These are phyloP conservation scores for Samsoniella hepiali DNA, from an alignment of 2,329 filamentous ascomycete species.

Conservation along the genomic window DNA sequence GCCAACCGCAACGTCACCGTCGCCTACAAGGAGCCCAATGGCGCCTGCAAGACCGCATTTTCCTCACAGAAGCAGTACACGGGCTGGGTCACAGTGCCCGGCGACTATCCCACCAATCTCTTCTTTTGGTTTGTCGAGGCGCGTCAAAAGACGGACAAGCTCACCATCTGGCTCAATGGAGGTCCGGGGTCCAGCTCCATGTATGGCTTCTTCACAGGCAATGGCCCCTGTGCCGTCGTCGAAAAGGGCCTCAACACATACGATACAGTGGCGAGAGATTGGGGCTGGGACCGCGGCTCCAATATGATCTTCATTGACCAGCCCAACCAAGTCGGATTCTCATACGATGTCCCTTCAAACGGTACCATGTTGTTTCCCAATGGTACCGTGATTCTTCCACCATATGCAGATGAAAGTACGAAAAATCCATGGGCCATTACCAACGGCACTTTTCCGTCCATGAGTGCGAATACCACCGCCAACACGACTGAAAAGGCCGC, in stretches of 20 bases:
- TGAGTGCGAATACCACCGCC: conserved; percentile 44
- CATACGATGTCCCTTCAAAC: conserved; percentile 62
- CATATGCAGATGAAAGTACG: conserved; percentile 21
- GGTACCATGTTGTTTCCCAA: conserved; percentile 52
- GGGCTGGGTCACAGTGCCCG: conserved; percentile 65
- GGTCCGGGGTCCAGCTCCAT: conserved; percentile 64
- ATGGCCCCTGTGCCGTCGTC: conserved; percentile 52
- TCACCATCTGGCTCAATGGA: conserved; percentile 64
- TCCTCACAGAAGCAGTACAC: conserved; percentile 64
- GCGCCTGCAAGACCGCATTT: conserved; percentile 64
- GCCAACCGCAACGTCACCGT: conserved; percentile 63
- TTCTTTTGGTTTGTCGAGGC: conserved; percentile 52
- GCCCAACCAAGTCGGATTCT: conserved; percentile 68
- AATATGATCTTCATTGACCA: conserved; percentile 60
- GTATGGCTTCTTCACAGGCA: conserved; percentile 60
- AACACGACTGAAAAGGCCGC: conserved; percentile 57
- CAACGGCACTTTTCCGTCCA: conserved; percentile 65
- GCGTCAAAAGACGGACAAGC: conserved; percentile 39
- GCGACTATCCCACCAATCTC: conserved; percentile 48
- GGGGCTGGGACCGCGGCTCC: conserved; percentile 60
- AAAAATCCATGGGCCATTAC: conserved; percentile 38
- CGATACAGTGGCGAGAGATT: conserved; percentile 55
- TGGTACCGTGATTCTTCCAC: conserved; percentile 32
- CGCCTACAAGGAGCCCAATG: conserved; percentile 60
- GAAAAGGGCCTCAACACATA: conserved; percentile 47